Evolutionary conservation across 2,329 filamentous ascomycete species (phyloP), one percentile per base, ranked within the genome.

Genomic region (Trichoderma sp.): DNA sequence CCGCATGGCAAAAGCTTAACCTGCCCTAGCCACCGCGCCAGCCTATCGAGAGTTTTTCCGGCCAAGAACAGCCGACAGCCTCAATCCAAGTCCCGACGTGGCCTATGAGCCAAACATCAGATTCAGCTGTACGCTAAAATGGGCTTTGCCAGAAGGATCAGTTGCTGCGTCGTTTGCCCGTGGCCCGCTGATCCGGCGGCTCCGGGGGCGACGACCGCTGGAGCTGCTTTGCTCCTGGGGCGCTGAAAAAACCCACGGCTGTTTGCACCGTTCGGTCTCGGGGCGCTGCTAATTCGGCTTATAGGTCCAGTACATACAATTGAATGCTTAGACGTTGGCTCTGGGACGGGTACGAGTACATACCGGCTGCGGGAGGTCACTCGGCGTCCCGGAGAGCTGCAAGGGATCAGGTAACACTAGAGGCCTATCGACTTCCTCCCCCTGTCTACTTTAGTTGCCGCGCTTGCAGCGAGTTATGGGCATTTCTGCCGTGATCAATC

Each of bases 51-150:
- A 53, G 63, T 68, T 74, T 74, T 74, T 67, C 71, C 63, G 71
- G 29, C 31, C 45, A 29, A 21, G 21, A 74, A 67, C 71, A 74
- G 71, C 71, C 71, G 71, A 74, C 62, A 74, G 71, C 71, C 71
- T 74, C 71, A 67, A 33, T 67, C 11, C 71, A 74, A 74, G 71
- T 74, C 71, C 71, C 71, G 71, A 74, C 62, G 71, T 60, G 71
- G 71, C 71, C 45, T 38, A 53, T 53, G 45, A 21, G 41, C 41
- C 62, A 73, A 45, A 73, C 38, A 65, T 72, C 38, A 63, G 68
- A 64, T 64, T 65, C 69, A 73, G 69, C 69, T 73, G 68, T 63
- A 38, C 59, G 41, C 69, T 73, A 73, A 65, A 64, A 35, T 50
- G 59, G 59, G 18, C 41, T 41, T 45, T 50, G 65, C 21, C 21